A percentile compares a stretch with the other conserved stretches of the same genome.
Evolutionary conservation across 495 filamentous ascomycete species (phyloP).

Genomic region (Eremomyces bilateralis): DNA sequence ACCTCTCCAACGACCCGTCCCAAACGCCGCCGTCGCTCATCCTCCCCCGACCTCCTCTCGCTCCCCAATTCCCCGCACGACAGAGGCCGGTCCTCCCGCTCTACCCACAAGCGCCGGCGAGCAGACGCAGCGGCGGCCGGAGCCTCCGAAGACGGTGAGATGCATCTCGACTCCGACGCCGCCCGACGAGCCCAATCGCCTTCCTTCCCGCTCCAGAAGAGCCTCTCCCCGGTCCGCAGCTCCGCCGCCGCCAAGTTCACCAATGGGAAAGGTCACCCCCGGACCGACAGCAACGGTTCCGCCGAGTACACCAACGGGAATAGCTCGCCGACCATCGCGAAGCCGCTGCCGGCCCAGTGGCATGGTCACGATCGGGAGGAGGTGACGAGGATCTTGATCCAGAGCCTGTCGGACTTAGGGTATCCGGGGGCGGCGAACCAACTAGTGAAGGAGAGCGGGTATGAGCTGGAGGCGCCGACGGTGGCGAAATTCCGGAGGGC

Average conservation of each 20-base stretch:
- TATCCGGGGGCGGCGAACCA: constrained; percentile 54
- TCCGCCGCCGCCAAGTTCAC: constrained; percentile 19
- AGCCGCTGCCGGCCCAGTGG: too few relatives aligned
- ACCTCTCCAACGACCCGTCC: too few relatives aligned
- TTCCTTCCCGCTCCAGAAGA: constrained; percentile 20
- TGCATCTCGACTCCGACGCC: constrained; percentile 34
- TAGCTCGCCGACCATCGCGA: too few relatives aligned
- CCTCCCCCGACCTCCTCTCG: constrained; percentile 3
- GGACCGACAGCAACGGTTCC: constrained; percentile 13
- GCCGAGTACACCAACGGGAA: not conserved
- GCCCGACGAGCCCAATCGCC: constrained; percentile 26
- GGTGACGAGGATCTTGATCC: constrained; percentile 79
- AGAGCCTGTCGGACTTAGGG: constrained; percentile 71
- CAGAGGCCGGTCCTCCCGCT: constrained; percentile 23
- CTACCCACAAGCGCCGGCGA: constrained; percentile 37
- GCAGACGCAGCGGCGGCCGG: too few relatives aligned
- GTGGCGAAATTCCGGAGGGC: constrained; percentile 71
- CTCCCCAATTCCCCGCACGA: constrained; percentile 10
- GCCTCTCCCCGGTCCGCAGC: constrained; percentile 17
- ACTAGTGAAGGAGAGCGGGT: constrained; percentile 67
- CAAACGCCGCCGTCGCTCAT: constrained; percentile 16
- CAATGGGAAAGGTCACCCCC: constrained; percentile 27
- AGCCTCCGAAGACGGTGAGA: too few relatives aligned
- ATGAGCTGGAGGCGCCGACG: constrained; percentile 61
- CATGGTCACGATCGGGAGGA: constrained; percentile 76